Evolutionary conservation across 441 rosid genomes (phyloP), one percentile per base, ranked within the genome.

Genomic region (Gossypium schwendimanii): DNA sequence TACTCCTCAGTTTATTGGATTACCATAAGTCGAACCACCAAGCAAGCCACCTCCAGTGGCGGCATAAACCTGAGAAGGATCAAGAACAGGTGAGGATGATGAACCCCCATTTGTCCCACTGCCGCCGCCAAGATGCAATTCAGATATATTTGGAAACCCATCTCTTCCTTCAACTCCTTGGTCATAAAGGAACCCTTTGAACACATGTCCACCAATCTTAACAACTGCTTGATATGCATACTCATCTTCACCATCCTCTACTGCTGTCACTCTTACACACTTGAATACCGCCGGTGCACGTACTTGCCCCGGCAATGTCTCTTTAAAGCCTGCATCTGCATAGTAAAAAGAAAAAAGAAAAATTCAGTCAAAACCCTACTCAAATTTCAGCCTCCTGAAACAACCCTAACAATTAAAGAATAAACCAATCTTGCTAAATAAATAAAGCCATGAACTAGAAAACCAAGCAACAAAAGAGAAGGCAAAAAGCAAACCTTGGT

Each of bases 221-320:
- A 39, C 45, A 66, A 85, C 89, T 2, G 98, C 98, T 70, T 94
- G 98, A 62, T 94, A 94, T 0, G 96, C 98, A 69, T 81, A 89
- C 81, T 94, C 96, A 72, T 91, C 98, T 28, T 87, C 91, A 1
- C 97, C 98, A 1, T 80, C 99, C 36, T 94, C 97, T 69, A 92
- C 81, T 4, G 96, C 93, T 1, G 97, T 91, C 71, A 92, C 97
- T 75, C 89, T 78, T 52, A 94, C 97, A 73, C 99, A 92, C 83
- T 84, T 92, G 86, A 94, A 94, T 57, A 91, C 92, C 0, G 99
- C 98, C 41, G 96, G 86, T 0, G 94, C 97, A 49, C 86, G 89
- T 26, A 94, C 83, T 81, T 87, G 96, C 69, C 86, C 95, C 4
- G 99, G 99, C 79, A 91, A 80, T 0, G 82, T 49, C 71, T 87